Conservation (phyloP, 805 yeast species). For the Wickerhamiella australiensis region DNA sequence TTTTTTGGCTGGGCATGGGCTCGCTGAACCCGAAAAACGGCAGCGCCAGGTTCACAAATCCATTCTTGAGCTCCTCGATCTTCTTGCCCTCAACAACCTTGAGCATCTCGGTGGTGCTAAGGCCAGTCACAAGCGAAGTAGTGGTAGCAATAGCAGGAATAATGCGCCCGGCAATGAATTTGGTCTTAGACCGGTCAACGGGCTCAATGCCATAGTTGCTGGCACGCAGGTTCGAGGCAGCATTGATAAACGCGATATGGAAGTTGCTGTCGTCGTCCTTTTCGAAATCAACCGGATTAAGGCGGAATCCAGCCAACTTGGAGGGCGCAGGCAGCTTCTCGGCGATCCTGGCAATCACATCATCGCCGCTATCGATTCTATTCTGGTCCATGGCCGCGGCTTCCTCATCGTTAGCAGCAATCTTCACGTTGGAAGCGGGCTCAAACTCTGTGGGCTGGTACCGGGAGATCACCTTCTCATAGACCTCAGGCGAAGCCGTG, state of each 20-base stretch:
- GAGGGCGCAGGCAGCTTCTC: slow-evolving; percentile 80
- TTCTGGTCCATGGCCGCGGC: slow-evolving; percentile 34
- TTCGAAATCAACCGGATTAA: slow-evolving; percentile 87
- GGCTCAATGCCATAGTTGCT: slow-evolving; percentile 76
- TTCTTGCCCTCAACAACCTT: slow-evolving; percentile 73
- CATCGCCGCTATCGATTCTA: not conserved
- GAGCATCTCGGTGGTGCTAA: slow-evolving; percentile 81
- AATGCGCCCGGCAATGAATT: slow-evolving; percentile 95
- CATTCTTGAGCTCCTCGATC: slow-evolving; percentile 82
- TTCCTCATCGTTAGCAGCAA: slow-evolving; percentile 85
- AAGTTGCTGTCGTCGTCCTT: slow-evolving; percentile 96
- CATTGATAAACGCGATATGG: slow-evolving; percentile 90
- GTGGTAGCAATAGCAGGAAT: slow-evolving; percentile 99
- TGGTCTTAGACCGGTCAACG: slow-evolving; percentile 81
- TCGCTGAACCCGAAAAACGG: slow-evolving; percentile 97
- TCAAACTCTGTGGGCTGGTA: slow-evolving; percentile 49
- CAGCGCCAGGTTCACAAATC: slow-evolving; percentile 80
- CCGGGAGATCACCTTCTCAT: slow-evolving; percentile 39
- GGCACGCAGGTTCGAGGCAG: slow-evolving; percentile 95
- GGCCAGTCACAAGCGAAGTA: slow-evolving; percentile 93
- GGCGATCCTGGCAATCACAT: slow-evolving; percentile 36
- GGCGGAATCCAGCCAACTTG: slow-evolving; percentile 74
- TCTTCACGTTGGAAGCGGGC: slow-evolving; percentile 64
- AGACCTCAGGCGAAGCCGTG: slow-evolving; percentile 38
- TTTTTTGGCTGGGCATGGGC: slow-evolving; percentile 77